A percentile compares a stretch with the other conserved stretches of the same genome.
These are phyloP conservation scores for Rosa persica DNA, from an alignment of 306 rosid species.

Conservation along the genomic window DNA sequence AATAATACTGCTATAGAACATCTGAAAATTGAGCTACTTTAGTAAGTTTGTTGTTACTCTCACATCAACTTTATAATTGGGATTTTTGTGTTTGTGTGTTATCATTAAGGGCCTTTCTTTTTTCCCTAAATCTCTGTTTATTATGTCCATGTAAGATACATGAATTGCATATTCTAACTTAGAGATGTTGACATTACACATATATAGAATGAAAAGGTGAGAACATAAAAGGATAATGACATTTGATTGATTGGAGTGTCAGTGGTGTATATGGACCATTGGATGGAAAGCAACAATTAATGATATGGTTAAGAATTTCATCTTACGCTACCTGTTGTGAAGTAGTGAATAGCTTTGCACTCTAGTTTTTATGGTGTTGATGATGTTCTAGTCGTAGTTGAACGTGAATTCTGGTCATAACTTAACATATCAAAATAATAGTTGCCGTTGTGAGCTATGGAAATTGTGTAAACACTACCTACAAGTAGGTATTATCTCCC, in stretches of 20 bases:
- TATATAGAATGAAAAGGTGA: neutral
- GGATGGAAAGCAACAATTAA: too few species aligned
- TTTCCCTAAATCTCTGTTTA: neutral
- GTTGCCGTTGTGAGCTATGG: neutral
- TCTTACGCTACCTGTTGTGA: neutral
- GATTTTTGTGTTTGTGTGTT: too few species aligned
- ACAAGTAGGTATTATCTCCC: neutral
- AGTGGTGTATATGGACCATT: neutral
- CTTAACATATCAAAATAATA: neutral
- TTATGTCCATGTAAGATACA: neutral
- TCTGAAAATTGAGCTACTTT: too few species aligned
- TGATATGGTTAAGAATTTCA: neutral
- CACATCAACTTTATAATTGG: neutral
- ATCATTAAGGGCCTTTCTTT: neutral
- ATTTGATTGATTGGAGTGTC: neutral
- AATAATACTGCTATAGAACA: too few species aligned
- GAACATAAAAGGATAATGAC: neutral
- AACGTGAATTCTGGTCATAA: neutral
- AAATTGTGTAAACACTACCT: neutral
- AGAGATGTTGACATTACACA: neutral
- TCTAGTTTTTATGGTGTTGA: neutral
- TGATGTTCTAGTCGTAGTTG: neutral
- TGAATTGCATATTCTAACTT: neutral
- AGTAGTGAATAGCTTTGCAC: neutral
- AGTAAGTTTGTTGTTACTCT: neutral